phyloP scores from a whole-genome alignment of 441 rosid genomes.

The Pelargonium australe region DNA sequence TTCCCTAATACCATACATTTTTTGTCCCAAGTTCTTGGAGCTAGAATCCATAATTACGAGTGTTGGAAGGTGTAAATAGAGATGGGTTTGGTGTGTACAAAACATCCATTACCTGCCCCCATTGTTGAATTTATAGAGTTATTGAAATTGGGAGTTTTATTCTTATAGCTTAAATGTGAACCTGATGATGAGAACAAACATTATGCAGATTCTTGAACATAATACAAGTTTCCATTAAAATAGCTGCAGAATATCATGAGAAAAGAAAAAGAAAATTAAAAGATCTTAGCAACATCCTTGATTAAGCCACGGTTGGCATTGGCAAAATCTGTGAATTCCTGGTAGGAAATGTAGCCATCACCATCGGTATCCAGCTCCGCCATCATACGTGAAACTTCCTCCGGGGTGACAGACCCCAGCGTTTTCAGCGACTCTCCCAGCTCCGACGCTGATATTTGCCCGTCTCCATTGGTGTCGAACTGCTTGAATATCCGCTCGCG shows the following conservation, averaged over 20 bases:
- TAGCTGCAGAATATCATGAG: too few relatives aligned
- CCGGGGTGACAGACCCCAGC: constrained; percentile 47
- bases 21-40: too few relatives aligned
- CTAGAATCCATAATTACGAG: too few relatives aligned
- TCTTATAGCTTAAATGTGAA: too few relatives aligned
- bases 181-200: too few relatives aligned
- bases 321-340: constrained; percentile 64
- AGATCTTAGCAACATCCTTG: constrained; percentile 74
- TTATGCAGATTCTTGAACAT: too few relatives aligned
- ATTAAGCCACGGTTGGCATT: constrained; percentile 59
- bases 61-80: not conserved
- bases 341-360: constrained; percentile 65
- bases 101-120: not conserved
- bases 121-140: not conserved
- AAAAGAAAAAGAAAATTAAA: constrained; percentile 22
- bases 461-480: constrained; percentile 70
- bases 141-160: too few relatives aligned
- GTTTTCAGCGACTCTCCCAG: constrained; percentile 64
- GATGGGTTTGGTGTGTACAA: not conserved
- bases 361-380: constrained; percentile 77
- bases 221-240: too few relatives aligned
- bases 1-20: too few relatives aligned
- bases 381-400: constrained; percentile 75
- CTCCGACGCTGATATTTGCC: constrained; percentile 60
- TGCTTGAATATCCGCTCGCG: constrained; percentile 69